Base-by-base conservation (phyloP, 768 basidiomycete species). In the Amanita rimosa region DNA sequence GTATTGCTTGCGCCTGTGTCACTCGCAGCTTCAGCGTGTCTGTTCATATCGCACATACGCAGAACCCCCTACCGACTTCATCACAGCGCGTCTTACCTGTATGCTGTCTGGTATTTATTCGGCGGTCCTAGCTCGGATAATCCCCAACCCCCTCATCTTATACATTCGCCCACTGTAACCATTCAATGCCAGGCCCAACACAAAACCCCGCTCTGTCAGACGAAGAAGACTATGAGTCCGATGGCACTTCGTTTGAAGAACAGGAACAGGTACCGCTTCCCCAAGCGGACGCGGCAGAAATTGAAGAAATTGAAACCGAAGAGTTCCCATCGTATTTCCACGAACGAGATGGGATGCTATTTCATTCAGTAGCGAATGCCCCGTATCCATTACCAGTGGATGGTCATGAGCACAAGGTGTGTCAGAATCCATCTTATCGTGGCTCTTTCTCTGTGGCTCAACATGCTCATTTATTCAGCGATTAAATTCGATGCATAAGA, bases 371-470 rank as follows among this genome's bases (percentile, higher is more conserved):
- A 67, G 65, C 67, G 63, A 64, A 57, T 53, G 72, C 76, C 39
- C 80, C 79, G 43, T 90, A 89, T 60, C 79, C 80, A 10, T 66
- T 90, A 42, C 87, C 87, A 38, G 79, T 80, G 4, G 86, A 90
- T 61, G 70, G 73, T 14, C 68, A 67, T 4, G 87, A 90, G 62
- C 81, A 82, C 59, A 64, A 73, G 62, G 87, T 88, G 60, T 31
- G 74, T 65, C 16, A 40, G 26, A 33, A 13, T 40, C n/a, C 47
- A 16, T 17, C 29, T n/a, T 39, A 43, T 49, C 37, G 10, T 14
- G 41, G 44, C 5, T 52, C 51, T 49, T 17, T 22, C 51, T 49
- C 21, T 22, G 10, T 41, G 39, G 34, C 35, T 35, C 41, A 43
- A 50, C 16, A 16, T 19, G 42, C 14, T 17, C 43, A 26, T 31